Conservation (phyloP, 495 filamentous ascomycete genomes). For the Parathielavia appendiculata region DNA sequence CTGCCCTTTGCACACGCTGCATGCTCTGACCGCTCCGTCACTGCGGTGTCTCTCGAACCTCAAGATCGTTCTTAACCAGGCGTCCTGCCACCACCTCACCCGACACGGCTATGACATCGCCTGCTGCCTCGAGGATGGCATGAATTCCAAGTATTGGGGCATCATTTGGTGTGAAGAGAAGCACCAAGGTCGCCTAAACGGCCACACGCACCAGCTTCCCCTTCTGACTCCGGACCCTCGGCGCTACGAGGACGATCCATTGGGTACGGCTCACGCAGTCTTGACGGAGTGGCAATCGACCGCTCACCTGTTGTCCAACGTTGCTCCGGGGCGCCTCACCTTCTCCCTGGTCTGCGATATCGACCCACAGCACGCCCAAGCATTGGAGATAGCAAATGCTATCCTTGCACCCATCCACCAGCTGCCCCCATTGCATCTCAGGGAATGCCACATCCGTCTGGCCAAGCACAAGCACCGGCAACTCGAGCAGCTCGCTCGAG, state of each 20-base stretch:
- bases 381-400: background rate
- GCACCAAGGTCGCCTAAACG: no score
- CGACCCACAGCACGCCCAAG: background rate
- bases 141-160: no score
- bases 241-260: background rate
- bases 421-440: background rate
- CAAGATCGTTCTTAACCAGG: constrained; percentile 6
- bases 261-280: background rate
- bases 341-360: constrained; percentile 8
- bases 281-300: no score
- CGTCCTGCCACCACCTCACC: background rate
- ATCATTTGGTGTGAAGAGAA: background rate
- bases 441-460: constrained; percentile 1
- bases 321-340: background rate
- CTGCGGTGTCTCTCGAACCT: background rate
- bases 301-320: background rate
- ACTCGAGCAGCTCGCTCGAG: background rate
- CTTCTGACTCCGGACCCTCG: background rate
- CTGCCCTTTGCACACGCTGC: background rate
- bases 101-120: background rate
- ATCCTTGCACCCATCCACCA: background rate
- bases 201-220: background rate
- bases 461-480: background rate
- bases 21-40: background rate
- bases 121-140: background rate